Evolutionary conservation across 306 rosid species (phyloP), one percentile per base, ranked within the genome.

Genomic region (Gastrolobium villosum): DNA sequence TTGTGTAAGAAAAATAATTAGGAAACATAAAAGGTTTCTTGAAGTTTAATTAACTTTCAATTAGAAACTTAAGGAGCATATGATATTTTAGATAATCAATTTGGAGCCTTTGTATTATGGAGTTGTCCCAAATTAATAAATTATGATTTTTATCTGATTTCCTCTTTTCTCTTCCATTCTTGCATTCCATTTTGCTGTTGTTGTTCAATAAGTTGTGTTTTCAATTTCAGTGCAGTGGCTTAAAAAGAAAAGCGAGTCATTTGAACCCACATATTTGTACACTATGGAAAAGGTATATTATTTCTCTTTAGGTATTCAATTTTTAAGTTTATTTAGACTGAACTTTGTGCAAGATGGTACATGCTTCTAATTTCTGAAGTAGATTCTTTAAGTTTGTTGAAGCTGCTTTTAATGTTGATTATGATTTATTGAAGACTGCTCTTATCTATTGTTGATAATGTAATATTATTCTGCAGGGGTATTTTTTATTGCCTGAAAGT

Each of bases 401-500:
- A 78, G 74, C 73, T 75, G 13, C 72, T 46, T 54, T 66, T 50
- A 50, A 61, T 65, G 79, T 48, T 11, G 5, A 53, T 79, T 68
- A 26, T 52, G 14, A 35, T 62, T 32, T 68, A 40, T 37, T 48
- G 54, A 49, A 82, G 64, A 59, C 31, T 68, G 35, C 69, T 80
- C 70, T 57, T 77, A 62, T 76, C 64, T 74, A 68, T 35, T 71
- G 61, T 60, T 70, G 50, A 35, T 75, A 6, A 49, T 26, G 54
- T 79, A 60, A 53, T 53, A 26, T 40, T 81, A 9, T 82, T 66
- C 71, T 79, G 80, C 83, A 96, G 99, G 99, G 99, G 26, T 96
- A 90, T 85, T 91, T 93, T 72, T 86, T 96, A 86, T 87, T 96
- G 70, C 99, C 99, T 81, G 99, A 96, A 90, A 86, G 84, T 82